These are phyloP conservation scores for Neurospora crassa DNA, from an alignment of 2,329 filamentous ascomycete genomes.

Conservation along the genomic window DNA sequence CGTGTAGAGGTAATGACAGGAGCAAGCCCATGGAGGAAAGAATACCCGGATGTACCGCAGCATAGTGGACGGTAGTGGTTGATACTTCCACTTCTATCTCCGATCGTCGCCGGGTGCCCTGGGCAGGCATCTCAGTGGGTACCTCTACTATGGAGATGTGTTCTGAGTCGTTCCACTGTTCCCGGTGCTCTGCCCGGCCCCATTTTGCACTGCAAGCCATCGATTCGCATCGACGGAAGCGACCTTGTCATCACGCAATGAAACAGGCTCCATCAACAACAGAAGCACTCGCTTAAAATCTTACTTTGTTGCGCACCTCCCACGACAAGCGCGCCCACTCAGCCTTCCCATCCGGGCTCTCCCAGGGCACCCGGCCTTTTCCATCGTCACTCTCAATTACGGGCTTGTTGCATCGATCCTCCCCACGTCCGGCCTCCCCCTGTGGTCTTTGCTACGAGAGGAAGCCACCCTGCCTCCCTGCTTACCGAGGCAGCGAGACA, in stretches of 20 bases:
- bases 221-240: not conserved
- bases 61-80: no score
- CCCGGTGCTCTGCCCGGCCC: not conserved
- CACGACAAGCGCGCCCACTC: not conserved
- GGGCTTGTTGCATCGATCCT: not conserved
- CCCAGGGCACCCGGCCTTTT: not conserved
- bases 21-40: not conserved
- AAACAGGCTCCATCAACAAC: not conserved
- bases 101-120: not conserved
- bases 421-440: not conserved
- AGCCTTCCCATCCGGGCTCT: not conserved
- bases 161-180: not conserved
- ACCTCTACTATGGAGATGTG: not conserved
- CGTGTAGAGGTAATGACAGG: not conserved
- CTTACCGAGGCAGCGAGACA: not conserved
- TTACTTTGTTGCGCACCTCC: not conserved
- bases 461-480: not conserved
- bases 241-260: not conserved
- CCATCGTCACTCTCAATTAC: not conserved
- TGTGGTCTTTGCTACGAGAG: not conserved
- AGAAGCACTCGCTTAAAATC: not conserved
- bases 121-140: not conserved
- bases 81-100: not conserved
- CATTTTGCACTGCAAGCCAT: not conserved
- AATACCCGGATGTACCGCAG: not conserved